phyloP scores from a whole-genome alignment of 176 grass and related monocot genomes.

The Bromus sterilis region DNA sequence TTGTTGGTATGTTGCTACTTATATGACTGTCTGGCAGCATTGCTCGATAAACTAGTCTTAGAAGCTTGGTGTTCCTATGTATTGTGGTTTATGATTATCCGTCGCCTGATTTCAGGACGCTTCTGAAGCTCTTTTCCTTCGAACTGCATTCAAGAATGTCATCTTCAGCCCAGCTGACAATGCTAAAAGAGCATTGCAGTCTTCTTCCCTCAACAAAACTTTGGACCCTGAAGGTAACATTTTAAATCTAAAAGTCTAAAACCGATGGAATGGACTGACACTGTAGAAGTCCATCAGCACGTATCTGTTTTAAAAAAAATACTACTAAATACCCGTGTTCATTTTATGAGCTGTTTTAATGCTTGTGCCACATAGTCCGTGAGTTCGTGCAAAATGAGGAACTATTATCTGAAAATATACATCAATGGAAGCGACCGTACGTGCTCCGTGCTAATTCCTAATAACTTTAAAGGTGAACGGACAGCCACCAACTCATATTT shows the following conservation, averaged over 20 bases:
- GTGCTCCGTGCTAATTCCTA: too few relatives aligned
- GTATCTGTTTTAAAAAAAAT: neutral
- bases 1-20: neutral
- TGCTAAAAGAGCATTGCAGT: slow-evolving; percentile 32
- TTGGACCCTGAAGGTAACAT: slow-evolving; percentile 45
- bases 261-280: neutral
- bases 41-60: neutral
- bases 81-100: neutral
- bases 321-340: neutral
- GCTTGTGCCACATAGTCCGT: neutral
- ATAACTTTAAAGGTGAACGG: neutral
- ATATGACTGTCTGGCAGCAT: neutral
- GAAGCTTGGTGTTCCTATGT: neutral
- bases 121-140: slow-evolving; percentile 81
- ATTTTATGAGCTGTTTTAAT: neutral
- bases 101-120: slow-evolving; percentile 59
- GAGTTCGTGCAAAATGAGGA: neutral
- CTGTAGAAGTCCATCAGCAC: neutral
- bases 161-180: slow-evolving; percentile 51
- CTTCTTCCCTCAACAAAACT: slow-evolving; percentile 32
- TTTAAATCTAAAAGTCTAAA: neutral
- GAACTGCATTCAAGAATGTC: slow-evolving; percentile 84
- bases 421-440: neutral
- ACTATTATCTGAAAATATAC: neutral
- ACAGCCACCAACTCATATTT: neutral